Base-by-base conservation (phyloP, 2,329 filamentous ascomycete genomes). In the Colletotrichum cereale region DNA sequence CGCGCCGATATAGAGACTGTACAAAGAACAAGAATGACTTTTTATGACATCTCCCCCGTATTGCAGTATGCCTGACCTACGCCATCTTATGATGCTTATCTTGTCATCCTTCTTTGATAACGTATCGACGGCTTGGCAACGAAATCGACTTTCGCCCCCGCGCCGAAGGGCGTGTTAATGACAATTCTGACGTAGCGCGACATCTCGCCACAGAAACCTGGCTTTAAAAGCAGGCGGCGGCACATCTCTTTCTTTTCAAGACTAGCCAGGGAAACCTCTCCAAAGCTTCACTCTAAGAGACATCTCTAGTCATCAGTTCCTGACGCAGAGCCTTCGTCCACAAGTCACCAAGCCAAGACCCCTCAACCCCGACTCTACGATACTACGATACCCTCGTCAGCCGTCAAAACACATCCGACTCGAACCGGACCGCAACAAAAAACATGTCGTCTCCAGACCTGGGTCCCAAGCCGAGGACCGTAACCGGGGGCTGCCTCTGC, bases 401-500 rank as follows among this genome's bases (percentile, higher is more conserved):
- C 16, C 12, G 8, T 18, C 26, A 24, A 8, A 8, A 42, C 40
- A 42, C 8, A 34, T 42, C 16, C 2, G n/a, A n/a, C n/a, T n/a
- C n/a, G n/a, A n/a, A n/a, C 40, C 40, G 21, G 3, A 10, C 5
- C 16, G 4, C 10, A 31, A 69, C 29, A 0, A 12, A 2, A 38
- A 38, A 62, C 36, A 72, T 72, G 69, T 4, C 66, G 16, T 60
- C 62, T 12, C 3, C 58, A 6, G 18, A 12, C 14, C 12, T 40
- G 14, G 67, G 64, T 6, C 38, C 71, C 2, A 73, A 56, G n/a
- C 83, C 84, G 21, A 75, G 76, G 2, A 76, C 75, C 61, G 79
- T 88, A 73, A 83, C 82, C 0, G 87, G 86, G 48, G 86, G 87
- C 42, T 89, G 87, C 74, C 81, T 89, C 60, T 89, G 87, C 75